Conservation (phyloP, 768 basidiomycete species). For the Leccinellum rugosiceps region DNA sequence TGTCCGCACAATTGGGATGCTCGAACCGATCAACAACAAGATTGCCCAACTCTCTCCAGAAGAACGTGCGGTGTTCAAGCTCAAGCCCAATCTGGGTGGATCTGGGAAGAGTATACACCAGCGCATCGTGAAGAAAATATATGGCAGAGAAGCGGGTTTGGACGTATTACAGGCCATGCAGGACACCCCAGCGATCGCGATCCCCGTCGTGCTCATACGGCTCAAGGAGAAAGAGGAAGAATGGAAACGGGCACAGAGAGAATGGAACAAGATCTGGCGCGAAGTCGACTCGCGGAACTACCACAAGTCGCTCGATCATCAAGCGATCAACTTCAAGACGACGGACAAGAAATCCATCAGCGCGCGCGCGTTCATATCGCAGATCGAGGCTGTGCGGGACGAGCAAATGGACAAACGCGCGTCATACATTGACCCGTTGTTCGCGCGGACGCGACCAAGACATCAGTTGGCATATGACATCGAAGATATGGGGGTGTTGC, state of each 20-base stretch:
- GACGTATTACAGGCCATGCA: conserved; percentile 88
- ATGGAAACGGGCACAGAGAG: conserved; percentile 95
- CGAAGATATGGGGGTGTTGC: conserved; percentile 71
- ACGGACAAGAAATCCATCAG: conserved; percentile 84
- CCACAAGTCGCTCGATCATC: conserved; percentile 90
- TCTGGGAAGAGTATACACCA: conserved; percentile 85
- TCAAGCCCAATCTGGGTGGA: conserved; percentile 87
- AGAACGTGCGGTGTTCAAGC: conserved; percentile 76
- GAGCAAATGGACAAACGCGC: conserved; percentile 78
- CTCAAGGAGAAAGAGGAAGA: conserved; percentile 97
- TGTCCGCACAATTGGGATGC: conserved; percentile 80
- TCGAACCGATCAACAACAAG: conserved; percentile 90
- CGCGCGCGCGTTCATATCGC: conserved; percentile 71
- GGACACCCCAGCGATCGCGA: conserved; percentile 83
- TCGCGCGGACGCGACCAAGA: conserved; percentile 58
- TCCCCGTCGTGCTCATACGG: conserved; percentile 85
- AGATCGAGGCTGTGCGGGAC: conserved; percentile 82
- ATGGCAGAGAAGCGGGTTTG: conserved; percentile 79
- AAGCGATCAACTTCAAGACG: conserved; percentile 86
- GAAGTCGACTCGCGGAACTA: conserved; percentile 96
- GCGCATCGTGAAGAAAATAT: conserved; percentile 95
- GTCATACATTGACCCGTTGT: conserved; percentile 48
- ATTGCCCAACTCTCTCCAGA: conserved; percentile 75
- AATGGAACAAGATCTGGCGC: conserved; percentile 99
- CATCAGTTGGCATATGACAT: conserved; percentile 81